Evolutionary conservation across 2,329 filamentous ascomycete genomes (phyloP).

Genomic region (Coniochaeta ligniaria): DNA sequence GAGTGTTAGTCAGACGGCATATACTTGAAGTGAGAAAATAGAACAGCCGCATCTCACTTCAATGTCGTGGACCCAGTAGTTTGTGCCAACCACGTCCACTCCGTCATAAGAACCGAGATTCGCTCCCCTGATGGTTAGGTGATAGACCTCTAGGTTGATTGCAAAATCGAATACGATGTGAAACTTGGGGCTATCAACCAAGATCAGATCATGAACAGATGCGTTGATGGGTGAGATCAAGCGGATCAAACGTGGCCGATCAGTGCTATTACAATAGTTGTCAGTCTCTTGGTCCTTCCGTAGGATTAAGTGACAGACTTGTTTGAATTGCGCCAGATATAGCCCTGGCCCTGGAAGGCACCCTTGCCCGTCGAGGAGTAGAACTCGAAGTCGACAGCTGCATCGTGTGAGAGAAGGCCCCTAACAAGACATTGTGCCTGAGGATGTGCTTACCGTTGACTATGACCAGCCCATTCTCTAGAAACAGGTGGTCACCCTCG

Average conservation of each 20-base stretch:
- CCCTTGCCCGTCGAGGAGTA: constrained; percentile 24
- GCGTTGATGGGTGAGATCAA: no score
- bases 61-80: constrained; percentile 28
- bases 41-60: constrained; percentile 12
- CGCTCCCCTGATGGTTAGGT: constrained; percentile 26
- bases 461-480: constrained; percentile 21
- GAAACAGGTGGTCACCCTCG: constrained; percentile 21
- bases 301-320: constrained; percentile 14
- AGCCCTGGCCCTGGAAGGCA: constrained; percentile 26
- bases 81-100: constrained; percentile 26
- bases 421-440: no score
- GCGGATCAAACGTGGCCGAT: no score
- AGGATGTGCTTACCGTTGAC: constrained; percentile 16
- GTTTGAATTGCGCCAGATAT: constrained; percentile 19
- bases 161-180: constrained; percentile 27
- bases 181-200: constrained; percentile 25
- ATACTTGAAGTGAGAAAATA: no score
- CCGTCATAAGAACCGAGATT: constrained; percentile 28
- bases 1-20: no score
- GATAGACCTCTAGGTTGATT: constrained; percentile 27
- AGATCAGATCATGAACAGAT: constrained; percentile 22
- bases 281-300: no score
- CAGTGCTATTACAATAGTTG: no score
- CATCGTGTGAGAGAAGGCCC: not conserved
- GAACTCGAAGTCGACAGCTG: constrained; percentile 25